phyloP scores from a whole-genome alignment of 768 basidiomycete species.

The Trametes cinnabarina region DNA sequence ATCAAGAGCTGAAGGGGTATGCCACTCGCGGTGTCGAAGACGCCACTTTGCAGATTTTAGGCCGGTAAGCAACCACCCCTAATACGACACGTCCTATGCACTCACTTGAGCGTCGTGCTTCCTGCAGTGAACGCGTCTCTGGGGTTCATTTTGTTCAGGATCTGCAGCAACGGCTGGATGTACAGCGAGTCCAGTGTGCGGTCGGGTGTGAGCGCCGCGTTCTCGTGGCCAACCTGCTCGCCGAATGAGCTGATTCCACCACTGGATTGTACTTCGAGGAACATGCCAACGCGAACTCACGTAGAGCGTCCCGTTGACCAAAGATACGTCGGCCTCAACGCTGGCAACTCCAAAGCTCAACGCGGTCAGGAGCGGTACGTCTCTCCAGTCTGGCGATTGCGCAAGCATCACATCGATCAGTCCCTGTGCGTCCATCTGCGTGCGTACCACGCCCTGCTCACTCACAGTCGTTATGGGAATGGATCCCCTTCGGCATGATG shows the following conservation, averaged over 20 bases:
- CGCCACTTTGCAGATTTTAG: slow-evolving; percentile 36
- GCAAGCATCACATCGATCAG: neutral
- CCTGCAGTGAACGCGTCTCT: slow-evolving; percentile 40
- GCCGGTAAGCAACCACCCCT: neutral
- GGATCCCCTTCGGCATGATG: slow-evolving; percentile 48
- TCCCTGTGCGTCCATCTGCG: too few species aligned
- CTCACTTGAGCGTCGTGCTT: slow-evolving; percentile 42
- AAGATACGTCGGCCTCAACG: slow-evolving; percentile 55
- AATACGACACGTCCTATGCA: neutral
- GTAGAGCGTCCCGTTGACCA: slow-evolving; percentile 42
- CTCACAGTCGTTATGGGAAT: slow-evolving; percentile 56
- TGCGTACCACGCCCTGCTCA: neutral
- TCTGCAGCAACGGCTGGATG: slow-evolving; percentile 43
- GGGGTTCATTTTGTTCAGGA: slow-evolving; percentile 44
- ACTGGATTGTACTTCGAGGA: too few species aligned
- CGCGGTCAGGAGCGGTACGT: slow-evolving; percentile 48
- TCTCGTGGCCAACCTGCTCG: slow-evolving; percentile 45
- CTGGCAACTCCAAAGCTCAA: slow-evolving; percentile 49
- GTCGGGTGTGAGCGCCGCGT: slow-evolving; percentile 39
- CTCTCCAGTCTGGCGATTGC: slow-evolving; percentile 45
- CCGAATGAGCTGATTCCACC: neutral
- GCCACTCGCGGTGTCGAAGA: slow-evolving; percentile 45
- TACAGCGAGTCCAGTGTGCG: slow-evolving; percentile 50
- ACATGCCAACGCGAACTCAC: slow-evolving; percentile 28
- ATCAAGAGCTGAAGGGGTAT: slow-evolving; percentile 47